Conservation (phyloP, 495 filamentous ascomycete species). For the Podospora bellae-mahoneyi region DNA sequence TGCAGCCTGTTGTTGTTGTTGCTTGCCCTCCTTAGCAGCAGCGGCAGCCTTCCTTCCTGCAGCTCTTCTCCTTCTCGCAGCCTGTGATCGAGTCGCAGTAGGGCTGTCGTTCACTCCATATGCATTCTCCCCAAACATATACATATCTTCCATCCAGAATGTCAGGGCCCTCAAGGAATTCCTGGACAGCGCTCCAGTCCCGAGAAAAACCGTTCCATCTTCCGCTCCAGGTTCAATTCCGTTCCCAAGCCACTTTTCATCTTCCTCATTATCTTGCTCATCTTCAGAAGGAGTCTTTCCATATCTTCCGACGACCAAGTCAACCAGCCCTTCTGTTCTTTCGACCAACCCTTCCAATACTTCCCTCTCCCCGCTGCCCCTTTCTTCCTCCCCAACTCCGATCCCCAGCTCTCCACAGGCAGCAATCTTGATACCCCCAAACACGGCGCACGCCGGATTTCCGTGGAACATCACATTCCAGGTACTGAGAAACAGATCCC, state of each 20-base stretch:
- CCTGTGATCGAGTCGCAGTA: constrained; percentile 20
- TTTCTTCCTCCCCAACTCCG: constrained; percentile 90
- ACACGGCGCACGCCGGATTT: constrained; percentile 76
- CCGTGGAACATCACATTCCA: constrained; percentile 92
- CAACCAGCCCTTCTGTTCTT: constrained; percentile 66
- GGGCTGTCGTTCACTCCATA: constrained; percentile 80
- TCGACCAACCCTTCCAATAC: constrained; percentile 82
- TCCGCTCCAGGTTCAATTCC: constrained; percentile 38
- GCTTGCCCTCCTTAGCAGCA: not conserved
- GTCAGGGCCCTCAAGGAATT: constrained; percentile 63
- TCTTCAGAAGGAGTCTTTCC: constrained; percentile 46
- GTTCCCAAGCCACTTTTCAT: constrained; percentile 11
- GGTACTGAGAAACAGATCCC: constrained; percentile 71
- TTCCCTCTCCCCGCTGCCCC: constrained; percentile 86
- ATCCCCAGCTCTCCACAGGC: constrained; percentile 88
- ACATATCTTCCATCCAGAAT: constrained; percentile 81
- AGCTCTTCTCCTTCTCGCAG: constrained; percentile 10
- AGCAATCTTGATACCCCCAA: constrained; percentile 83
- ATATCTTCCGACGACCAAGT: constrained; percentile 82
- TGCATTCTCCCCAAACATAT: constrained; percentile 68
- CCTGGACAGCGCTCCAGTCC: constrained; percentile 64
- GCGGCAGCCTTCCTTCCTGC: not conserved
- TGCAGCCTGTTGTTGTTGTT: not conserved
- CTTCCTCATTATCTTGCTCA: not conserved
- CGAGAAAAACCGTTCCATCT: constrained; percentile 83